phyloP scores from a whole-genome alignment of 768 basidiomycete species.

The Russula emetica region DNA sequence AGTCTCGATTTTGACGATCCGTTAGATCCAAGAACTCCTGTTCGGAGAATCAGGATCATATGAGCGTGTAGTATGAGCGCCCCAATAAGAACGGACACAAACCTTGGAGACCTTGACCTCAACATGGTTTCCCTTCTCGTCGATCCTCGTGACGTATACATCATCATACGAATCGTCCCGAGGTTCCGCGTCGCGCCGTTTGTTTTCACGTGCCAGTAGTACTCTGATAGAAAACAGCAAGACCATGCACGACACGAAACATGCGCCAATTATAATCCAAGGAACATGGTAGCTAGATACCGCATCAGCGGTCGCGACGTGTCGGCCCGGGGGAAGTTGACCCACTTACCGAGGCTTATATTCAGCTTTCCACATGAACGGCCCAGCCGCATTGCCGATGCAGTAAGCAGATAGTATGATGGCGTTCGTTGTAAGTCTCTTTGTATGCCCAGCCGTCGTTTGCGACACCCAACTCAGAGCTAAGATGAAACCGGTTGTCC shows the following conservation, averaged over 20 bases:
- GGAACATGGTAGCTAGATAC: conserved; percentile 61
- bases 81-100: conserved; percentile 13
- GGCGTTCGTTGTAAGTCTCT: conserved; percentile 64
- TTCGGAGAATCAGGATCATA: conserved; percentile 11
- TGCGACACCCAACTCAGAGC: conserved; percentile 59
- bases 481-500: conserved; percentile 57
- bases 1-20: conserved; percentile 66
- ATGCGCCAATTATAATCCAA: conserved; percentile 71
- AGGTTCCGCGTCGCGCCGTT: conserved; percentile 54
- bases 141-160: conserved; percentile 52
- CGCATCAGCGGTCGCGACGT: neutral
- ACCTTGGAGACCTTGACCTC: conserved; percentile 67
- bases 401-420: conserved; percentile 72
- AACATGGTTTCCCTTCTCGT: conserved; percentile 48
- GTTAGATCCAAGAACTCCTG: conserved; percentile 73
- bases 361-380: conserved; percentile 71
- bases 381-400: conserved; percentile 61
- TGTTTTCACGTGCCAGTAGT: conserved; percentile 57
- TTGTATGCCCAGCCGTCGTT: conserved; percentile 70
- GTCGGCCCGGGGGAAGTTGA: neutral
- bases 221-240: conserved; percentile 48
- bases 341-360: conserved; percentile 56
- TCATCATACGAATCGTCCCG: conserved; percentile 53
- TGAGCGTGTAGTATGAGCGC: neutral
- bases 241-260: conserved; percentile 51